Percentiles rank a stretch among this genome's conserved stretches.
phyloP scores from a whole-genome alignment of 1,284 basidiomycete genomes.

The Mycena citricolor region DNA sequence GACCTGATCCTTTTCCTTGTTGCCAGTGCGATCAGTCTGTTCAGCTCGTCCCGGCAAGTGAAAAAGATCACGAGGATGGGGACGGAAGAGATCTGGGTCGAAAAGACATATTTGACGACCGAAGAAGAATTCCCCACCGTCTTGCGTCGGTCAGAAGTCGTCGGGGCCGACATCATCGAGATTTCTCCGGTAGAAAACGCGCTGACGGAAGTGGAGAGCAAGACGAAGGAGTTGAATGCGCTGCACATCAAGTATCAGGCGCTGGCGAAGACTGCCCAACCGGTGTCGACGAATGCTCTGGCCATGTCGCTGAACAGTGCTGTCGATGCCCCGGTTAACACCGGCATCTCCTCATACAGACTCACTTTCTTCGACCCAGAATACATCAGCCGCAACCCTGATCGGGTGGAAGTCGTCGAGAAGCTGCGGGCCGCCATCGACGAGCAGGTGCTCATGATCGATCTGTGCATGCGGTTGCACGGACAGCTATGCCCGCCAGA shows the following conservation, averaged over 20 bases:
- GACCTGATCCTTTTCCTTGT: constrained; percentile 7
- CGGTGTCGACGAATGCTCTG: constrained; percentile 78
- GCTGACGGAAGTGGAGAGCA: constrained; percentile 74
- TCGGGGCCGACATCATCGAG: constrained; percentile 73
- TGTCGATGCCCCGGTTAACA: constrained; percentile 81
- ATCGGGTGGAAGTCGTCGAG: constrained; percentile 68
- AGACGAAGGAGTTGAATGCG: constrained; percentile 73
- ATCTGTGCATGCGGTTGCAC: constrained; percentile 83
- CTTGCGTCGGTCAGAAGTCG: constrained; percentile 85
- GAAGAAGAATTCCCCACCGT: constrained; percentile 93
- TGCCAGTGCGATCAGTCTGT: constrained; percentile 78
- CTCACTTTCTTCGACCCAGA: constrained; percentile 74
- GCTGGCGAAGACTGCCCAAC: constrained; percentile 73
- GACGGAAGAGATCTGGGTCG: constrained; percentile 80
- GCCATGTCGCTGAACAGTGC: constrained; percentile 87
- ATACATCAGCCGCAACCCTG: constrained; percentile 70
- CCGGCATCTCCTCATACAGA: constrained; percentile 78
- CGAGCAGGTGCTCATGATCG: constrained; percentile 81
- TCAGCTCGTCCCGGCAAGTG: constrained; percentile 75
- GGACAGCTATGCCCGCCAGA: constrained; percentile 80
- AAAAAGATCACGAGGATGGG: constrained; percentile 60
- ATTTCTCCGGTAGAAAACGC: constrained; percentile 89
- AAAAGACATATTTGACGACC: constrained; percentile 85
- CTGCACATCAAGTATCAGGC: constrained; percentile 73
- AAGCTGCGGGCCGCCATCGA: constrained; percentile 76